phyloP scores from a whole-genome alignment of 768 basidiomycete genomes.

The Russula virescens region DNA sequence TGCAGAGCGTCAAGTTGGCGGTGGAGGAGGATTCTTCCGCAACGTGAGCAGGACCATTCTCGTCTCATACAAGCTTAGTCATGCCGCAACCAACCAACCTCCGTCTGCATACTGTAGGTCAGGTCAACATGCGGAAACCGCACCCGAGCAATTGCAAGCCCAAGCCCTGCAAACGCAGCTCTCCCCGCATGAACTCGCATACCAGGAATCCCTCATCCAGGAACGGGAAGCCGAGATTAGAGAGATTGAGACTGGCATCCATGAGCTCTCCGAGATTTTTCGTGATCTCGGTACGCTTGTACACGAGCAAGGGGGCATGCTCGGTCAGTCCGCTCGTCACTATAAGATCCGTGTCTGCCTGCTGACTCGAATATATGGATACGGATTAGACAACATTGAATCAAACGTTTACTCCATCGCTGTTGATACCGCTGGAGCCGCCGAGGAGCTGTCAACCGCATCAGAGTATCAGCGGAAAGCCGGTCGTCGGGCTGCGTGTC shows the following conservation, averaged over 20 bases:
- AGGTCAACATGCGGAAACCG: conserved; percentile 29
- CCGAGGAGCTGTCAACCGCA: conserved; percentile 82
- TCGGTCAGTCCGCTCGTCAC: conserved; percentile 54
- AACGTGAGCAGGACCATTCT: conserved; percentile 24
- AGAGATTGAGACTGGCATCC: conserved; percentile 95
- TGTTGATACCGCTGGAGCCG: conserved; percentile 73
- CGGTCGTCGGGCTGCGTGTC: conserved; percentile 81
- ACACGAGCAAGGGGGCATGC: conserved; percentile 88
- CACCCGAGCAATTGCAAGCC: conserved; percentile 60
- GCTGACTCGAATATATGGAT: background rate
- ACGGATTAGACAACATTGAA: conserved; percentile 80
- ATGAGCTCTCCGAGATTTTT: conserved; percentile 95
- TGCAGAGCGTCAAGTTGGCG: conserved; percentile 77
- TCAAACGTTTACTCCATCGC: conserved; percentile 86
- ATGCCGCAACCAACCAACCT: background rate
- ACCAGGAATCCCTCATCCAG: conserved; percentile 91
- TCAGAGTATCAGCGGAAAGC: conserved; percentile 93
- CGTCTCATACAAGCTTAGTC: background rate
- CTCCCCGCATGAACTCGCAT: conserved; percentile 89
- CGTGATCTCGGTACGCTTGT: conserved; percentile 93
- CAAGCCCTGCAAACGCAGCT: conserved; percentile 65
- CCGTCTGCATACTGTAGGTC: background rate
- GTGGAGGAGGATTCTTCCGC: conserved; percentile 65
- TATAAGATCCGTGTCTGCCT: no score
- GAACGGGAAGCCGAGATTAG: conserved; percentile 94